phyloP scores from a whole-genome alignment of 257 asterid genomes.

The Solanum medicagineum region DNA sequence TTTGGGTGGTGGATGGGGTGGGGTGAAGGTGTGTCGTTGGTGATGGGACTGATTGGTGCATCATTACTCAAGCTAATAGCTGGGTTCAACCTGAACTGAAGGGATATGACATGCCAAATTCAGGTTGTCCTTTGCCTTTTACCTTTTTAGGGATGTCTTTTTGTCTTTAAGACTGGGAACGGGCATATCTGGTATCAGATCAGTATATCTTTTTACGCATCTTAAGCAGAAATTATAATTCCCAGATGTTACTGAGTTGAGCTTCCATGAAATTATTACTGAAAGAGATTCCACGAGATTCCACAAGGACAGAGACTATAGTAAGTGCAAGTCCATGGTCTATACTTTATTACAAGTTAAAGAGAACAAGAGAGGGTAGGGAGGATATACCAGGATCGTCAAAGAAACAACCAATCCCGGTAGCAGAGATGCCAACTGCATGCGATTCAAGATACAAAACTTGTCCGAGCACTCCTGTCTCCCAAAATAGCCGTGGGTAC shows the following conservation, averaged over 20 bases:
- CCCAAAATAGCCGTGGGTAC: slow-evolving; percentile 97
- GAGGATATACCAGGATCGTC: slow-evolving; percentile 71
- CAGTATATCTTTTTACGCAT: not conserved
- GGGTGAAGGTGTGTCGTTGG: not conserved
- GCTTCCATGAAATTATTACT: not conserved
- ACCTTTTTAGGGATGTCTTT: not conserved
- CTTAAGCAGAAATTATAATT: not conserved
- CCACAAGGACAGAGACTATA: not conserved
- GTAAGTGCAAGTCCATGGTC: not conserved
- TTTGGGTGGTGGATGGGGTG: too few species aligned
- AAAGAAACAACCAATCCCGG: slow-evolving; percentile 94
- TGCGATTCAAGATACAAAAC: slow-evolving; percentile 88
- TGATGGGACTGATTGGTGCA: not conserved
- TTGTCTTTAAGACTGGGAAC: not conserved
- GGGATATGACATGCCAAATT: not conserved
- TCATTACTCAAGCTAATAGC: not conserved
- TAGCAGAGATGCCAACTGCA: slow-evolving; percentile 86
- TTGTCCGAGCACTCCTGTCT: slow-evolving; percentile 96
- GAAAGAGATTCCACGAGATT: not conserved
- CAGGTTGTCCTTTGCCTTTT: not conserved
- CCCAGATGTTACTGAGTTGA: not conserved
- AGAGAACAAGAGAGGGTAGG: not conserved
- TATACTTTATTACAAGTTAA: not conserved
- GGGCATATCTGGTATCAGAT: not conserved
- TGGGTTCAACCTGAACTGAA: not conserved